Percentiles rank a stretch among this genome's conserved stretches.
Evolutionary conservation across 768 basidiomycete genomes (phyloP).

Genomic region (Kwoniella bestiolae): DNA sequence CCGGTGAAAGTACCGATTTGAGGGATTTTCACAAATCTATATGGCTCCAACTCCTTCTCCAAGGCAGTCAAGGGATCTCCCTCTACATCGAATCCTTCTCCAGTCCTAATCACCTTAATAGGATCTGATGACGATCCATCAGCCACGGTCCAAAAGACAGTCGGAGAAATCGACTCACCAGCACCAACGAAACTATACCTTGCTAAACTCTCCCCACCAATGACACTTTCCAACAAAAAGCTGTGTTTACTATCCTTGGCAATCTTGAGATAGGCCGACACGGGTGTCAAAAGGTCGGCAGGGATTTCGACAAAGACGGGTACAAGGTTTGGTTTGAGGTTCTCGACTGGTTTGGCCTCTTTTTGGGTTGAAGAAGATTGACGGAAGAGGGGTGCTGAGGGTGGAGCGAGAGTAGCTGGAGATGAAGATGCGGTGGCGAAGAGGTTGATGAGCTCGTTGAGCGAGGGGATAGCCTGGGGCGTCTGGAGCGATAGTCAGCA

Average conservation of each 20-base stretch:
- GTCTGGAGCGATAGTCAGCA: slow-evolving; percentile 4
- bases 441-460: slow-evolving; percentile 37
- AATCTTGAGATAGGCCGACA: slow-evolving; percentile 91
- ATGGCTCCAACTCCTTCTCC: slow-evolving; percentile 80
- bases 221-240: slow-evolving; percentile 91
- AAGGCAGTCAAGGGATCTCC: slow-evolving; percentile 87
- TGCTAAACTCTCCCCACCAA: slow-evolving; percentile 85
- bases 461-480: slow-evolving; percentile 27
- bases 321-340: slow-evolving; percentile 68
- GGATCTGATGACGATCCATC: slow-evolving; percentile 67
- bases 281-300: slow-evolving; percentile 94
- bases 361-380: slow-evolving; percentile 18
- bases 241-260: slow-evolving; percentile 91
- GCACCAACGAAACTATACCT: slow-evolving; percentile 96
- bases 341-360: not conserved
- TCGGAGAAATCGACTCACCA: slow-evolving; percentile 63
- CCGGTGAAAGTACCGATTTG: slow-evolving; percentile 89
- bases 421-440: slow-evolving; percentile 34
- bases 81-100: slow-evolving; percentile 75
- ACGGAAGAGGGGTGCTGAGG: slow-evolving; percentile 33
- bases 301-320: slow-evolving; percentile 91
- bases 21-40: slow-evolving; percentile 88
- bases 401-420: slow-evolving; percentile 43
- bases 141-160: not conserved
- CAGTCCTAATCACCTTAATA: slow-evolving; percentile 85